Percentiles rank a stretch among this genome's conserved stretches.
Evolutionary conservation across 345 rosid genomes (phyloP).

Genomic region (Salix suchowensis): DNA sequence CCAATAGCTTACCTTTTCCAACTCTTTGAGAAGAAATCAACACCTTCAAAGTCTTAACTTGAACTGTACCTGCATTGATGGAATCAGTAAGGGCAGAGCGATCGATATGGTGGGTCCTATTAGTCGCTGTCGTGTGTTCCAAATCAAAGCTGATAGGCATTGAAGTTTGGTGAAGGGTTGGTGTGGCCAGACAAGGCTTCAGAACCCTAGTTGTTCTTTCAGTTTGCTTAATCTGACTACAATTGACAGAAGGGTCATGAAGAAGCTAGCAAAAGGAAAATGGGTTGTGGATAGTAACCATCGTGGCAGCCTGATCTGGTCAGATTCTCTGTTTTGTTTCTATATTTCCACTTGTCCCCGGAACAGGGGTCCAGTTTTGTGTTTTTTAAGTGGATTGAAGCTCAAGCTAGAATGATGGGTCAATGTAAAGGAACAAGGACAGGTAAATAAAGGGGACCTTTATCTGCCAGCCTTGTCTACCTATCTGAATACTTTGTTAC

Average conservation of each 20-base stretch:
- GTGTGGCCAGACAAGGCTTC: background rate
- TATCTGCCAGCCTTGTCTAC: background rate
- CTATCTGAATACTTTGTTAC: background rate
- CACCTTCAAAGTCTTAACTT: background rate
- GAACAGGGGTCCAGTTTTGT: constrained; percentile 2
- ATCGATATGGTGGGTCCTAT: background rate
- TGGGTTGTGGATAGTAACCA: background rate
- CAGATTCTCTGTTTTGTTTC: background rate
- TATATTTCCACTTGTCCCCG: background rate
- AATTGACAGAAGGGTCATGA: background rate
- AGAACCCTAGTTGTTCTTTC: background rate
- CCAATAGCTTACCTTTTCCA: background rate
- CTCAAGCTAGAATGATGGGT: constrained; percentile 27
- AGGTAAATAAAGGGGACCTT: background rate
- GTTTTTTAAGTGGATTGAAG: constrained; percentile 4
- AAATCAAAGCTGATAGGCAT: constrained; percentile 16
- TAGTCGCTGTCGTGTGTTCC: constrained; percentile 8
- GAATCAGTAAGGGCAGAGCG: background rate
- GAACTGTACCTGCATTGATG: background rate
- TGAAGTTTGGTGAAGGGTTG: constrained; percentile 9
- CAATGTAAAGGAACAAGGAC: background rate
- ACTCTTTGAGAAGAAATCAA: background rate
- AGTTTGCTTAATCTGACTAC: background rate
- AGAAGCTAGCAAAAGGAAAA: background rate
- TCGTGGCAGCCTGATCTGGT: constrained; percentile 13